Evolutionary conservation across 75 land plant genomes (phyloP).

Genomic region (Chamaecyparis obtusa): DNA sequence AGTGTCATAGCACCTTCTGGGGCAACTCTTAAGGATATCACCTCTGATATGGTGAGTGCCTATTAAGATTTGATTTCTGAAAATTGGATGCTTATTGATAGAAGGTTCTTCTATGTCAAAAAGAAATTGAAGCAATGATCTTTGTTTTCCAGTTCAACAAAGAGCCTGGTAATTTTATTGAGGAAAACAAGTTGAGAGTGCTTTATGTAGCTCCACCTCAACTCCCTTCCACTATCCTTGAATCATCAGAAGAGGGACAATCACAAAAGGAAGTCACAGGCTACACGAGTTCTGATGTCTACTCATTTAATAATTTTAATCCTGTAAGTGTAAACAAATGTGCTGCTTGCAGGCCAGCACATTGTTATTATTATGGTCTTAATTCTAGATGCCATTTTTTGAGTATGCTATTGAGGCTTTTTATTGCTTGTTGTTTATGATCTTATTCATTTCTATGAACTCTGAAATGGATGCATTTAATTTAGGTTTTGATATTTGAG

Average conservation of each 20-base stretch:
- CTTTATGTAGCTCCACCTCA: conserved; percentile 58
- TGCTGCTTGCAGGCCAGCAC: neutral
- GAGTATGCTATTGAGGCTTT: neutral
- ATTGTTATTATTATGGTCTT: neutral
- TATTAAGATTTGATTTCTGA: neutral
- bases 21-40: conserved; percentile 34
- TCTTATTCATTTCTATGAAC: neutral
- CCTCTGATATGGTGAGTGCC: conserved; percentile 39
- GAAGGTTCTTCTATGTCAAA: neutral
- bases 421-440: neutral
- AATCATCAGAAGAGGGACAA: conserved; percentile 62
- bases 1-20: conserved; percentile 62
- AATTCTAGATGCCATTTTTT: neutral
- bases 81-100: neutral
- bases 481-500: neutral
- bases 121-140: neutral
- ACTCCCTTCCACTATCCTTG: conserved; percentile 68
- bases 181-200: conserved; percentile 78
- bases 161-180: conserved; percentile 53
- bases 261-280: conserved; percentile 41
- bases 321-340: neutral
- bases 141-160: conserved; percentile 66
- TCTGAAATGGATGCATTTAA: neutral
- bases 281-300: conserved; percentile 12
- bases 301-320: neutral